Percentiles rank a stretch among this genome's conserved stretches.
These are phyloP conservation scores for Podila epigama DNA, from an alignment of 192 early-diverging fungal species.

Conservation along the genomic window DNA sequence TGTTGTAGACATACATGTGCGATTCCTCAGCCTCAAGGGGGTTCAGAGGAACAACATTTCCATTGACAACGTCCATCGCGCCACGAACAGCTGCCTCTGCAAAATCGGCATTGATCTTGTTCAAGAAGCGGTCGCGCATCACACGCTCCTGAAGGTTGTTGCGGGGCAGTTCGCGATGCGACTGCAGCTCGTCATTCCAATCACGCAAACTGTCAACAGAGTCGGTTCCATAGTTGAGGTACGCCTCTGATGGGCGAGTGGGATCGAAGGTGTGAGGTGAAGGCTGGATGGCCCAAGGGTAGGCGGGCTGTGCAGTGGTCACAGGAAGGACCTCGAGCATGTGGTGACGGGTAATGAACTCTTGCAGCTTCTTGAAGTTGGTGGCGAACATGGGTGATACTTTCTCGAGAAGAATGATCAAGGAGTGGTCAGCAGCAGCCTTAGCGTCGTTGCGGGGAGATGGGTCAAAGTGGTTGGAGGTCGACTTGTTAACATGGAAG, in stretches of 20 bases:
- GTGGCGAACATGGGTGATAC: constrained; percentile 76
- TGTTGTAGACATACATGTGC: constrained; percentile 93
- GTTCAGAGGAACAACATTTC: constrained; percentile 79
- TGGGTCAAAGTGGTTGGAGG: constrained; percentile 71
- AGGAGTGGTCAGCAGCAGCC: constrained; percentile 63
- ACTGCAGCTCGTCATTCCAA: constrained; percentile 98
- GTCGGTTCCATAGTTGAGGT: constrained; percentile 66
- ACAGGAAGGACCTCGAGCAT: constrained; percentile 83
- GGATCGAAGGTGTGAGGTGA: constrained; percentile 63
- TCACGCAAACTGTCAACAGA: constrained; percentile 79
- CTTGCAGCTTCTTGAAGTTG: constrained; percentile 72
- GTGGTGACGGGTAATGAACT: constrained; percentile 68
- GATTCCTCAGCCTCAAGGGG: constrained; percentile 76
- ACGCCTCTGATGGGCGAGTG: constrained; percentile 68
- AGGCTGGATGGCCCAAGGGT: constrained; percentile 84
- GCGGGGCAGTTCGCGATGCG: constrained; percentile 84
- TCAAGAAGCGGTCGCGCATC: constrained; percentile 82
- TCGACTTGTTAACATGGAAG: constrained; percentile 89
- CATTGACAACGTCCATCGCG: constrained; percentile 84
- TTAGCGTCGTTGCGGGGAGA: constrained; percentile 53
- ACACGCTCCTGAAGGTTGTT: constrained; percentile 82
- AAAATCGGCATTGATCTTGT: constrained; percentile 90
- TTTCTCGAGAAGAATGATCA: constrained; percentile 69
- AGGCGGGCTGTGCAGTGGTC: constrained; percentile 67
- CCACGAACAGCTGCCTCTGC: constrained; percentile 88